Percentiles rank a stretch among this genome's conserved stretches.
phyloP scores from a whole-genome alignment of 352 stramenopile genomes.

The Phytopythium aichiense region DNA sequence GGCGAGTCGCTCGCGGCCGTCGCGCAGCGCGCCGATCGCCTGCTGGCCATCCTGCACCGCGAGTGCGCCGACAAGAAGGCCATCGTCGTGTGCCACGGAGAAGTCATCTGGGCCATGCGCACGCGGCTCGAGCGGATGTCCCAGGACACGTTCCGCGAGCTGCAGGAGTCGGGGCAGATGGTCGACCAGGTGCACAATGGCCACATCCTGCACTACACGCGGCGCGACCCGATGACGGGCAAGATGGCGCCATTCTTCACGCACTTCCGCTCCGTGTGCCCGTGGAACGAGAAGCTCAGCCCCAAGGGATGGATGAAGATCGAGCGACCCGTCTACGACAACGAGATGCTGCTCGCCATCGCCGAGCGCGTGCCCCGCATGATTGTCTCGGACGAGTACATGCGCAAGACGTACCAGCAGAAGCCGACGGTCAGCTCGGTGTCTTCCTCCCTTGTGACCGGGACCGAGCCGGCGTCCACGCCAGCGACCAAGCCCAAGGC shows the following conservation, averaged over 20 bases:
- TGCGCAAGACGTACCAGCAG: slow-evolving; percentile 81
- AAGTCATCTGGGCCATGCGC: slow-evolving; percentile 90
- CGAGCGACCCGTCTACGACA: slow-evolving; percentile 85
- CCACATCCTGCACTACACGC: slow-evolving; percentile 86
- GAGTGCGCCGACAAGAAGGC: slow-evolving; percentile 73
- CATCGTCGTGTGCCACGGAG: slow-evolving; percentile 84
- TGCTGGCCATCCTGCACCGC: slow-evolving; percentile 77
- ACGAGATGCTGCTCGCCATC: slow-evolving; percentile 81
- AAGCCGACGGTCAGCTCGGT: slow-evolving; percentile 1
- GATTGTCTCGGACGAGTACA: slow-evolving; percentile 88
- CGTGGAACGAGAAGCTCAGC: slow-evolving; percentile 88
- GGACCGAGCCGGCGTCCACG: background rate
- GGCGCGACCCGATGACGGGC: slow-evolving; percentile 62
- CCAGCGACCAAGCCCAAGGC: background rate
- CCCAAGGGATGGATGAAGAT: slow-evolving; percentile 89
- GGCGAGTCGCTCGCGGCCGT: slow-evolving; percentile 82
- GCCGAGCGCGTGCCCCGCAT: slow-evolving; percentile 80
- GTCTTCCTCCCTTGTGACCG: background rate
- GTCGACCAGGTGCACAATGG: slow-evolving; percentile 90
- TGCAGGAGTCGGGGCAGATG: slow-evolving; percentile 81
- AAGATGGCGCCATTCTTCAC: slow-evolving; percentile 84
- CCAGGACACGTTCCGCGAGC: slow-evolving; percentile 83
- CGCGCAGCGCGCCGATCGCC: slow-evolving; percentile 71
- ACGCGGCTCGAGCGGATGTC: slow-evolving; percentile 86
- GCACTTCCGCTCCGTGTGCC: slow-evolving; percentile 86